A percentile compares a stretch with the other conserved stretches of the same genome.
phyloP scores from a whole-genome alignment of 306 rosid species.

The Aeschynomene evenia region DNA sequence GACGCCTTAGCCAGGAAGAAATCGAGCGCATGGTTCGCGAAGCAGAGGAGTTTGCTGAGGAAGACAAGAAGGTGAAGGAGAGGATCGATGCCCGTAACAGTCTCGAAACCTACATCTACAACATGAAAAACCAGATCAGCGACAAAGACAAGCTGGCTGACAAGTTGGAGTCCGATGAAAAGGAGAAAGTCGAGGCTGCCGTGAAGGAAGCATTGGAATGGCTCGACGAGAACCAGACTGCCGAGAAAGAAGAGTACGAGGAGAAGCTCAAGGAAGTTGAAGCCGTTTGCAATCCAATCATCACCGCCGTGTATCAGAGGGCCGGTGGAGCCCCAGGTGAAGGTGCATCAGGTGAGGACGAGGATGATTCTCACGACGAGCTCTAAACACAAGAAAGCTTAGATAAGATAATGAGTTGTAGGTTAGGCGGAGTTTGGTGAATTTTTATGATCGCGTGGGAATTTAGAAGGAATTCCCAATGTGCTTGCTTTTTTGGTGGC shows the following conservation, averaged over 20 bases:
- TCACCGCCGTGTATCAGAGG: conserved; percentile 80
- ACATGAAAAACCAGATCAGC: conserved; percentile 89
- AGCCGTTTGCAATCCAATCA: conserved; percentile 94
- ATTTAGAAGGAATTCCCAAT: conserved; percentile 35
- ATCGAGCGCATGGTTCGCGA: conserved; percentile 95
- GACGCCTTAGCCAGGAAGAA: conserved; percentile 95
- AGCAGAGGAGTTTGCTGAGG: conserved; percentile 95
- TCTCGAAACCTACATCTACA: conserved; percentile 84
- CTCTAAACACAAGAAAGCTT: conserved; percentile 47
- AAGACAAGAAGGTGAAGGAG: conserved; percentile 97
- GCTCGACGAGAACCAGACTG: conserved; percentile 90
- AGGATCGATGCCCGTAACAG: conserved; percentile 87
- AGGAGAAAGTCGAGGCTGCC: conserved; percentile 88
- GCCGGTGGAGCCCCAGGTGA: conserved; percentile 88
- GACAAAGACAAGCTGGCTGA: conserved; percentile 99
- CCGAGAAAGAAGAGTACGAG: conserved; percentile 88
- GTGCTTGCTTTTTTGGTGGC: conserved; percentile 44
- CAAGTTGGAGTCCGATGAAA: conserved; percentile 90
- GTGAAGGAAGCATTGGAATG: conserved; percentile 95
- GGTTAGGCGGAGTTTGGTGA: conserved; percentile 43
- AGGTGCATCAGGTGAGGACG: conserved; percentile 60
- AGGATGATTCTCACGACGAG: conserved; percentile 88
- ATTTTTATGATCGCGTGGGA: conserved; percentile 46
- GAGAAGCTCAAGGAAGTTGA: conserved; percentile 97
- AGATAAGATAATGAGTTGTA: conserved; percentile 37